Percentiles rank a stretch among this genome's conserved stretches.
These are phyloP conservation scores for Rhynchospora pubera DNA, from an alignment of 176 grass and related monocot species.

Conservation along the genomic window DNA sequence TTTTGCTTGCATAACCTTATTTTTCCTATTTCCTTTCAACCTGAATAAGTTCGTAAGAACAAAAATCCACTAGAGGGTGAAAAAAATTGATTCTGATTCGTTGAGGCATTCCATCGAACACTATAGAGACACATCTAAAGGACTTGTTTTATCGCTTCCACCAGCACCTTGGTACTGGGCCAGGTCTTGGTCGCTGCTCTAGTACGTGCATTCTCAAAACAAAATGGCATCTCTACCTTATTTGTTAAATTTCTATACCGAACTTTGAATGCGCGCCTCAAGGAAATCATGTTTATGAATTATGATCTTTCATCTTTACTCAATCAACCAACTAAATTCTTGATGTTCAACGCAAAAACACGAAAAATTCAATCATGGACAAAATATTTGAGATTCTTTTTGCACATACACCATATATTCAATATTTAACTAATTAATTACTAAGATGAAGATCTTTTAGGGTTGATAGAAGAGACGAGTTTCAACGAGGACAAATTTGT, in stretches of 20 bases:
- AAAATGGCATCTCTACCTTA: slow-evolving; percentile 8
- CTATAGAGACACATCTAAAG: slow-evolving; percentile 34
- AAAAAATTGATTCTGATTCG: neutral
- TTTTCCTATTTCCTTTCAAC: neutral
- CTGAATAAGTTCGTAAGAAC: neutral
- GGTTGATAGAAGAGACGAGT: no score
- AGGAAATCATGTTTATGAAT: no score
- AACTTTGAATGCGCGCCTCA: slow-evolving; percentile 4
- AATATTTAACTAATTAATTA: no score
- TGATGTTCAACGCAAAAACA: no score
- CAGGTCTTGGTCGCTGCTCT: slow-evolving; percentile 25
- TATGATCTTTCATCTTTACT: no score
- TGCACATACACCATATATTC: no score
- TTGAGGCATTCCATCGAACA: slow-evolving; percentile 15
- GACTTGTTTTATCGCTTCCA: slow-evolving; percentile 29
- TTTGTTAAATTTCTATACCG: slow-evolving; percentile 31
- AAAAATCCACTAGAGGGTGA: neutral
- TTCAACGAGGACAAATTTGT: no score
- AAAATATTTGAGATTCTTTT: no score
- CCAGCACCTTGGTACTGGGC: slow-evolving; percentile 24
- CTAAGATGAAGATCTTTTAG: no score
- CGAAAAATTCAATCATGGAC: no score
- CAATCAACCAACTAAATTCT: no score
- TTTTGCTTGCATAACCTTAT: neutral
- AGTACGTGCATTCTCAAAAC: slow-evolving; percentile 31